These are phyloP conservation scores for Amphirosellinia nigrospora DNA, from an alignment of 495 filamentous ascomycete genomes.

Conservation along the genomic window DNA sequence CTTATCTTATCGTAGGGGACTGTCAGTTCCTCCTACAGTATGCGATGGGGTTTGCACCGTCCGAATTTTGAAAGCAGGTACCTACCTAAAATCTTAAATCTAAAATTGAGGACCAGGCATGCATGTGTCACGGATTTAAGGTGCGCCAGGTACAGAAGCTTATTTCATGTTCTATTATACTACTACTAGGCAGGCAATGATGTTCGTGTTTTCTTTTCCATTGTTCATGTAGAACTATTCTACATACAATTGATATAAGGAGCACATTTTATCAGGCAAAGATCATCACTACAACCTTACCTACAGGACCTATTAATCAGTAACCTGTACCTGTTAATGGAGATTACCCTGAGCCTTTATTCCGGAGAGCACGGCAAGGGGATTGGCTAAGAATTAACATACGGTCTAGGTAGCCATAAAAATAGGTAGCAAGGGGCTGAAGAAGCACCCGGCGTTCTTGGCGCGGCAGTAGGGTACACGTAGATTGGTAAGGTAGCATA, in stretches of 20 bases:
- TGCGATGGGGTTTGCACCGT: neutral
- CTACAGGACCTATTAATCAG: too few species aligned
- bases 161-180: neutral
- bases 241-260: neutral
- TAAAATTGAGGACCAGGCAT: neutral
- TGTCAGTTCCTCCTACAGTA: neutral
- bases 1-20: neutral
- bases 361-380: neutral
- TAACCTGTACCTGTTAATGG: neutral
- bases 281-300: neutral
- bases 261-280: neutral
- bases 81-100: neutral
- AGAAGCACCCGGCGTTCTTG: neutral
- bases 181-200: neutral
- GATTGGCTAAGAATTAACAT: neutral
- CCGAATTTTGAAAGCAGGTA: neutral
- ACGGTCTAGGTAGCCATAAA: slow-evolving; percentile 3
- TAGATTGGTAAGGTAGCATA: neutral
- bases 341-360: neutral
- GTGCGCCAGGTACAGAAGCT: neutral
- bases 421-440: slow-evolving; percentile 11
- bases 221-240: neutral
- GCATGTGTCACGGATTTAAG: neutral
- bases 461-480: neutral
- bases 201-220: neutral